Evolutionary conservation across 305 asterid species (phyloP).

Genomic region (Fraxinus xanthoxyloides): DNA sequence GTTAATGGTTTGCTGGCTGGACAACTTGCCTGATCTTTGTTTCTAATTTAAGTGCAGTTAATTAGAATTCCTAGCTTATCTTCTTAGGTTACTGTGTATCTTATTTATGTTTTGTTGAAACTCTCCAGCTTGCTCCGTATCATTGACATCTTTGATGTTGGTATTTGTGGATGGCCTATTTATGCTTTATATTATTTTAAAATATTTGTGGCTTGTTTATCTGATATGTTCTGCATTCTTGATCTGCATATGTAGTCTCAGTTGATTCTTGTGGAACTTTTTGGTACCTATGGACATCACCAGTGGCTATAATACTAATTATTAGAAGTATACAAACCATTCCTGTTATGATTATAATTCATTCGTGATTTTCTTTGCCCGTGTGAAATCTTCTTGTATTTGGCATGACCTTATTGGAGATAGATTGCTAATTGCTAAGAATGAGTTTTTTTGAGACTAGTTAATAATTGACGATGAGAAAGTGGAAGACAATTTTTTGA

Average conservation of each 20-base stretch:
- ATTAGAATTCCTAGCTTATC: slow-evolving; percentile 15
- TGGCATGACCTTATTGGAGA: not conserved
- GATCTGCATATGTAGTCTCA: not conserved
- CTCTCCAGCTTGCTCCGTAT: slow-evolving; percentile 6
- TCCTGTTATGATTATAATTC: not conserved
- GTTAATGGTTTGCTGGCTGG: slow-evolving; percentile 1
- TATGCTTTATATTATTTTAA: slow-evolving; percentile 10
- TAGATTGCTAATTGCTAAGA: not conserved
- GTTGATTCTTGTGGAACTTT: not conserved
- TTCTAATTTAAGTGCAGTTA: slow-evolving; percentile 11
- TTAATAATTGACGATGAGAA: not conserved
- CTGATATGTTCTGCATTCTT: not conserved
- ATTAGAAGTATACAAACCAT: not conserved
- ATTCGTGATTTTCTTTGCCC: not conserved
- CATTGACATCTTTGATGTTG: slow-evolving; percentile 7
- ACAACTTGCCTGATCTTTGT: not conserved
- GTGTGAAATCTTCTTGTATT: not conserved
- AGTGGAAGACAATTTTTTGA: not conserved
- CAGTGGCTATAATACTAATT: not conserved
- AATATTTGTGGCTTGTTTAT: not conserved
- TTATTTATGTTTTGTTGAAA: not conserved
- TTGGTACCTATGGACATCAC: not conserved
- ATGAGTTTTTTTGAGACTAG: not conserved
- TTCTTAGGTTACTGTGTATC: not conserved
- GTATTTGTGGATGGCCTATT: not conserved